Evolutionary conservation across 2,329 filamentous ascomycete genomes (phyloP).

Genomic region (Chaetomium olivaceum): DNA sequence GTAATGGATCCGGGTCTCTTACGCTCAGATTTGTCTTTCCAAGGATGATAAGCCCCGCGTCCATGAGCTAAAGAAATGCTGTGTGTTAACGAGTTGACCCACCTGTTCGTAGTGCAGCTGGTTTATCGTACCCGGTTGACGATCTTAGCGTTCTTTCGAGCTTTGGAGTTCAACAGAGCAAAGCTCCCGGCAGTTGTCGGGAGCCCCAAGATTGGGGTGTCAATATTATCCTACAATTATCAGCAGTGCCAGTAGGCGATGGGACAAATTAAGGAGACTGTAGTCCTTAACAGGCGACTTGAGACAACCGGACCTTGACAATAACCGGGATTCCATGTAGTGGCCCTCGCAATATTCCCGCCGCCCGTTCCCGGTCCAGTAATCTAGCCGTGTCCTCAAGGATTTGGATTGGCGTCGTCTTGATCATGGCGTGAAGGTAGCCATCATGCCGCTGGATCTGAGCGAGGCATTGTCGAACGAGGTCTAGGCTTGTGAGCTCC

Average conservation of each 20-base stretch:
- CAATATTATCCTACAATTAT: not conserved
- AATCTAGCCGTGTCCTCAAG: not conserved
- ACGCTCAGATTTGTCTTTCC: not conserved
- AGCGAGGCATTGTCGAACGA: not conserved
- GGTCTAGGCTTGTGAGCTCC: not conserved
- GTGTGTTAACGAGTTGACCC: not conserved
- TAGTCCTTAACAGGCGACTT: too few relatives aligned
- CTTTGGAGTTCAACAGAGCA: not conserved
- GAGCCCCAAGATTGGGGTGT: not conserved
- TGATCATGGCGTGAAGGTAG: conserved; percentile 1
- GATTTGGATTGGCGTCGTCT: not conserved
- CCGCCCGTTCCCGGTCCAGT: not conserved
- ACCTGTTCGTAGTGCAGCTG: not conserved
- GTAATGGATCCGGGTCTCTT: not conserved
- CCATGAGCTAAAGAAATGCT: not conserved
- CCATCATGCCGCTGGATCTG: conserved; percentile 3
- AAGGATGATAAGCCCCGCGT: not conserved
- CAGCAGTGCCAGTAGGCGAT: too few relatives aligned
- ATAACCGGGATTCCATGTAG: conserved; percentile 2
- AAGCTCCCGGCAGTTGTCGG: conserved; percentile 2
- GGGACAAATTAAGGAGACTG: too few relatives aligned
- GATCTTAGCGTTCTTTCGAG: not conserved
- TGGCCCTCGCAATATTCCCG: not conserved
- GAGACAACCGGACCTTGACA: conserved; percentile 9
- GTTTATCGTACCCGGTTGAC: not conserved